A percentile compares a stretch with the other conserved stretches of the same genome.
phyloP scores from a whole-genome alignment of 78 protist genomes.

The Dictyostelium capitatum region DNA sequence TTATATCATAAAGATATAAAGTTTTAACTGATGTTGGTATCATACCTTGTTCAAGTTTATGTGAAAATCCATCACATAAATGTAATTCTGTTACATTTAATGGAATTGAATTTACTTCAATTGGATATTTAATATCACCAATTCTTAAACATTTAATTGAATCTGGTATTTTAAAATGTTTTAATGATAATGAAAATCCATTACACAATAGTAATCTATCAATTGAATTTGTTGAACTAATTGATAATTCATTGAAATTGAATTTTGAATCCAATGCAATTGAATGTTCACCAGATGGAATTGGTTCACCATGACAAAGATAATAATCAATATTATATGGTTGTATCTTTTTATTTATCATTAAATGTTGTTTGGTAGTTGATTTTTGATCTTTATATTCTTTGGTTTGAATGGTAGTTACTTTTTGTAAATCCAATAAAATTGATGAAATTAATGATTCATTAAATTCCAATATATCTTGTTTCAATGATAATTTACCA shows the following conservation, averaged over 20 bases:
- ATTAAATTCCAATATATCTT: background rate
- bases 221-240: background rate
- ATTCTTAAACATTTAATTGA: conserved; percentile 11
- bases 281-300: background rate
- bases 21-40: background rate
- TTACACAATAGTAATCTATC: conserved; percentile 1
- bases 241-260: background rate
- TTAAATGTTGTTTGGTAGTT: conserved; percentile 19
- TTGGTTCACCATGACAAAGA: conserved; percentile 35
- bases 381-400: background rate
- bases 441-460: background rate
- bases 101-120: background rate
- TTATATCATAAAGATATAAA: background rate
- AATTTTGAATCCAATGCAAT: conserved; percentile 9
- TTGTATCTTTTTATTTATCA: conserved; percentile 12
- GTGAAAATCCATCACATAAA: conserved; percentile 2
- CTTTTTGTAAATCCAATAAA: background rate
- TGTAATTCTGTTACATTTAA: background rate
- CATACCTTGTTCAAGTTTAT: background rate
- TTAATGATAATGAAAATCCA: conserved; percentile 1
- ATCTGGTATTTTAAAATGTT: background rate
- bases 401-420: background rate
- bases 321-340: conserved; percentile 5
- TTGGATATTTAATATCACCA: conserved; percentile 1
- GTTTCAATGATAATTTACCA: background rate